Conservation (phyloP, 225 moss, liverwort and hornwort species). For the Sphagnum tenellum region DNA sequence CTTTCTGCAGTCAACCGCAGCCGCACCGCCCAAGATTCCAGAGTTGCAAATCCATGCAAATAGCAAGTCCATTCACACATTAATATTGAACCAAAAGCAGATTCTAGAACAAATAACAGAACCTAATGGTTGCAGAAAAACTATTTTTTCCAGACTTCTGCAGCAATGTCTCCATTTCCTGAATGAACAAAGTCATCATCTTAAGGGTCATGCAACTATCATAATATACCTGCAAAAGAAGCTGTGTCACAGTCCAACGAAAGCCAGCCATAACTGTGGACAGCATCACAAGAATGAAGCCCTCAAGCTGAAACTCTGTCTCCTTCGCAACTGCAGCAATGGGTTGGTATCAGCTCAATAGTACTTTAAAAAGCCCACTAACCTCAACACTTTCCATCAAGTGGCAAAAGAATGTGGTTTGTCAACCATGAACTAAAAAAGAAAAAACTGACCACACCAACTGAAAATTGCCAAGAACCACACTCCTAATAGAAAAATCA, state of each 20-base stretch:
- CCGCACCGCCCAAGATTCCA: constrained; percentile 11
- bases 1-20: constrained; percentile 39
- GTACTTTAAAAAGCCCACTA: too few species aligned
- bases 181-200: neutral
- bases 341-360: too few species aligned
- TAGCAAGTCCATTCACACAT: too few species aligned
- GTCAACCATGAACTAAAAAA: too few species aligned
- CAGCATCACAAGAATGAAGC: constrained; percentile 83
- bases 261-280: constrained; percentile 95
- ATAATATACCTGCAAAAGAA: constrained; percentile 78
- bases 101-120: too few species aligned
- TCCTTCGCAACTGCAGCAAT: constrained; percentile 76
- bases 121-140: too few species aligned
- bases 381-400: too few species aligned
- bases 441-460: too few species aligned
- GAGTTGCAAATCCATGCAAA: neutral
- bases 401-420: too few species aligned
- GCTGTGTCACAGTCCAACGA: constrained; percentile 98
- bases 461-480: neutral
- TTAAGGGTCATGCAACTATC: neutral
- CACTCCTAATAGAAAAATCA: neutral
- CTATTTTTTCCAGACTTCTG: too few species aligned
- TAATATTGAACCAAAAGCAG: too few species aligned
- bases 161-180: too few species aligned
- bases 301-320: constrained; percentile 70